A percentile compares a stretch with the other conserved stretches of the same genome.
phyloP scores from a whole-genome alignment of 2,329 filamentous ascomycete genomes.

The Balansia obtecta region DNA sequence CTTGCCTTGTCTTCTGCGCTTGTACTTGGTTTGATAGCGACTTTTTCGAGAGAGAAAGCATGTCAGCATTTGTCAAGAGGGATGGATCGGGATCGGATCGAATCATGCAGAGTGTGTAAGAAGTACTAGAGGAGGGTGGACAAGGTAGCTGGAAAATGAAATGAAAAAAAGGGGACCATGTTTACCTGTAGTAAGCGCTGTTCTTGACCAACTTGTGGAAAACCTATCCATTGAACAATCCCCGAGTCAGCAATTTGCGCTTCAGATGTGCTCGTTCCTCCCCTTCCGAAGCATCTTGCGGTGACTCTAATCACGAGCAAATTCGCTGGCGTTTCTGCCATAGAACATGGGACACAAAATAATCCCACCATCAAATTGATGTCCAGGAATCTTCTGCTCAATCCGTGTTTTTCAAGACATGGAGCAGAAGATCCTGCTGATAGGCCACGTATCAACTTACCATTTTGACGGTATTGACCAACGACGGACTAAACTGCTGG shows the following conservation, averaged over 20 bases:
- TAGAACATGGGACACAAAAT: background rate
- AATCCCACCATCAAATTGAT: background rate
- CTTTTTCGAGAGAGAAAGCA: constrained; percentile 31
- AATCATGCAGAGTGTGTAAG: too few relatives aligned
- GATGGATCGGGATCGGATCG: too few relatives aligned
- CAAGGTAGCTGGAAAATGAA: background rate
- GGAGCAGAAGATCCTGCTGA: constrained; percentile 11
- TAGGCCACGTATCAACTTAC: constrained; percentile 41
- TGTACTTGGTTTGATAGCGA: constrained; percentile 99
- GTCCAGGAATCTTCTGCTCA: background rate
- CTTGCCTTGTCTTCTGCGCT: constrained; percentile 90
- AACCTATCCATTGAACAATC: constrained; percentile 42
- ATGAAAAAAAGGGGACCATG: constrained; percentile 25
- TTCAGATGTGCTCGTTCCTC: constrained; percentile 58
- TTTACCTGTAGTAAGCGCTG: constrained; percentile 93
- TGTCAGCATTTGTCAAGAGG: too few relatives aligned
- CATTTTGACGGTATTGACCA: constrained; percentile 51
- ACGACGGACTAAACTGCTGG: constrained; percentile 22
- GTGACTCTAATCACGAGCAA: constrained; percentile 50
- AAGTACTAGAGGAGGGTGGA: constrained; percentile 10
- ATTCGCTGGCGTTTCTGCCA: constrained; percentile 30
- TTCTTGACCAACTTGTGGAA: constrained; percentile 96
- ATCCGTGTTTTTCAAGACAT: background rate
- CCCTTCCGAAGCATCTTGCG: constrained; percentile 96
- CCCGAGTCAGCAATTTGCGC: constrained; percentile 99